Evolutionary conservation across 305 asterid genomes (phyloP).

Genomic region (Fraxinus albicans): DNA sequence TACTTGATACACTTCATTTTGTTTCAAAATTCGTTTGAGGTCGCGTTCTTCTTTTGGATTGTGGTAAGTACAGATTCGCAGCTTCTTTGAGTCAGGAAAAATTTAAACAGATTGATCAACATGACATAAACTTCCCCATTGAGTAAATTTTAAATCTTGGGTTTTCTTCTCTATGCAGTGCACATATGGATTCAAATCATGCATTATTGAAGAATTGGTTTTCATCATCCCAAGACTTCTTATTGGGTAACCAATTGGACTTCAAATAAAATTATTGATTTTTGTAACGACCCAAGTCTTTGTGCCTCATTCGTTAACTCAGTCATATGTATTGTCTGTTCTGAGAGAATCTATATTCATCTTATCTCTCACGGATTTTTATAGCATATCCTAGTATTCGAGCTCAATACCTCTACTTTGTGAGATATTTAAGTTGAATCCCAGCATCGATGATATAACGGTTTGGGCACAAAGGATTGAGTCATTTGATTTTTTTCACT

Average conservation of each 20-base stretch:
- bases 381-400: not conserved
- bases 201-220: conserved; percentile 66
- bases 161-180: conserved; percentile 30
- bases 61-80: conserved; percentile 50
- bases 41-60: conserved; percentile 88
- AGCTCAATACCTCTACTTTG: too few relatives aligned
- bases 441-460: not conserved
- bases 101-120: not conserved
- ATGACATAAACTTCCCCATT: not conserved
- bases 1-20: conserved; percentile 89
- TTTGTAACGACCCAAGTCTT: not conserved
- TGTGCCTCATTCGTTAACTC: not conserved
- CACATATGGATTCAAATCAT: conserved; percentile 61
- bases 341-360: not conserved
- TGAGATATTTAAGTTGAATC: not conserved
- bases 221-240: conserved; percentile 58
- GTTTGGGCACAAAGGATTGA: not conserved
- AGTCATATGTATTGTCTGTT: not conserved
- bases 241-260: conserved; percentile 40
- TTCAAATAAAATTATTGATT: not conserved
- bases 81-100: not conserved
- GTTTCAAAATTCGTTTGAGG: conserved; percentile 87
- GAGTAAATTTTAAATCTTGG: not conserved
- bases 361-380: not conserved
- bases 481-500: not conserved